Percentiles rank a stretch among this genome's conserved stretches.
These are phyloP conservation scores for Epicoccum sorghinum DNA, from an alignment of 2,329 filamentous ascomycete genomes.

Conservation along the genomic window DNA sequence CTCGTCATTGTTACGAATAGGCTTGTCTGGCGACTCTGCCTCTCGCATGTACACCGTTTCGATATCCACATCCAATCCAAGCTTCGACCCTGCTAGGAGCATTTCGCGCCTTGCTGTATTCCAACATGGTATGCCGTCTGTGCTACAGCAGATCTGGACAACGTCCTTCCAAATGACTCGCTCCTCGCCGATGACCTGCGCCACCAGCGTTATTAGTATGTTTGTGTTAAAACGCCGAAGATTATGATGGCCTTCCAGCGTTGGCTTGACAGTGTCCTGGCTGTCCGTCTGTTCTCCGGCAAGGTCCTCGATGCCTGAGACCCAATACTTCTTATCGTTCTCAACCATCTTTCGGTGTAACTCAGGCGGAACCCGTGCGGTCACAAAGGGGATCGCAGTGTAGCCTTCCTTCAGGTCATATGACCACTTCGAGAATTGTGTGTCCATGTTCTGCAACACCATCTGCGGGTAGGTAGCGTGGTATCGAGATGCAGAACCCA, in stretches of 20 bases:
- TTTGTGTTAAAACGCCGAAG: not conserved
- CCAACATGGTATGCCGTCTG: too few species aligned
- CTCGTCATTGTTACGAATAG: too few species aligned
- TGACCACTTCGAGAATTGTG: conserved; percentile 13
- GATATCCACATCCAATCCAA: too few species aligned
- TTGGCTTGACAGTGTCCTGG: not conserved
- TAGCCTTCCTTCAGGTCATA: conserved; percentile 7
- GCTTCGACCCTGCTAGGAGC: too few species aligned
- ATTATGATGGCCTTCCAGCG: not conserved
- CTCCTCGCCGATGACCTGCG: too few species aligned
- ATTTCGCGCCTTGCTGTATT: not conserved
- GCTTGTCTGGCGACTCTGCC: too few species aligned
- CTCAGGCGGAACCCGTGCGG: conserved; percentile 5
- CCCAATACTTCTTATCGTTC: conserved; percentile 5
- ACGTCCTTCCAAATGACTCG: too few species aligned
- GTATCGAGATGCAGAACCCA: not conserved
- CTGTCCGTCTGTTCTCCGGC: not conserved
- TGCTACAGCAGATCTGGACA: too few species aligned
- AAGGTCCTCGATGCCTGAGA: not conserved
- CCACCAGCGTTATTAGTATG: too few species aligned
- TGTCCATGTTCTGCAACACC: conserved; percentile 10
- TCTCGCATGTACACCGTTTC: too few species aligned
- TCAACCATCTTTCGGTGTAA: conserved; percentile 5
- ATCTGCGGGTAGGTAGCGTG: not conserved
- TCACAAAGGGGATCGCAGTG: conserved; percentile 5